phyloP scores from a whole-genome alignment of 805 yeast genomes.

The Cyberlindnera meyerae region DNA sequence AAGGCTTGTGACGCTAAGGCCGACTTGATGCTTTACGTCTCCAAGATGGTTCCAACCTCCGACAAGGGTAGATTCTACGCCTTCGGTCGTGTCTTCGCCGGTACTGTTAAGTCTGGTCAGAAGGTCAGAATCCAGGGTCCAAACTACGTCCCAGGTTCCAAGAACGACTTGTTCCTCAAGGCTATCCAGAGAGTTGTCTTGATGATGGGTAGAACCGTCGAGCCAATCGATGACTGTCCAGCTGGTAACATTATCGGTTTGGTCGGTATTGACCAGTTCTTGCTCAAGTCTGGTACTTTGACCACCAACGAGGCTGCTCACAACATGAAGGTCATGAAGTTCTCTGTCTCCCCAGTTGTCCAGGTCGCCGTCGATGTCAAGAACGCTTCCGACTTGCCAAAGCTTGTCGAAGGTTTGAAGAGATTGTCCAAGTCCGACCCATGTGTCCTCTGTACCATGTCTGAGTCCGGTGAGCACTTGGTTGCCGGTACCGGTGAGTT shows the following conservation, averaged over 20 bases:
- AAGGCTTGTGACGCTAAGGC: conserved; percentile 98
- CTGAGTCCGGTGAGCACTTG: conserved; percentile 98
- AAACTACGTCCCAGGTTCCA: conserved; percentile 97
- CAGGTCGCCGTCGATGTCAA: conserved; percentile 99
- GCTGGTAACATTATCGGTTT: conserved; percentile 99
- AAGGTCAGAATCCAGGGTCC: conserved; percentile 99
- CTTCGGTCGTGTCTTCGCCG: conserved; percentile 99
- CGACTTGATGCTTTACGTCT: conserved; percentile 97
- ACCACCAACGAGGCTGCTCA: conserved; percentile 96
- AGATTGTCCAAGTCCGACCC: conserved; percentile 99
- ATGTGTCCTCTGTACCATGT: conserved; percentile 85
- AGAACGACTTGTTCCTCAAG: conserved; percentile 95
- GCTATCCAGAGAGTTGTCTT: conserved; percentile 98
- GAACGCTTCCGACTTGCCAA: conserved; percentile 99
- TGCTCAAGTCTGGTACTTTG: conserved; percentile 98
- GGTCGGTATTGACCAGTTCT: conserved; percentile 99
- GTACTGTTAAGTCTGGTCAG: conserved; percentile 98
- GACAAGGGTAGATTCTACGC: conserved; percentile 99
- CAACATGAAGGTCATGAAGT: conserved; percentile 99
- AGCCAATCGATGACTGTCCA: conserved; percentile 98
- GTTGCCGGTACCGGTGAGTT: conserved; percentile 99
- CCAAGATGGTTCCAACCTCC: conserved; percentile 99
- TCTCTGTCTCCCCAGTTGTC: conserved; percentile 99
- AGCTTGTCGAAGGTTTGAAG: conserved; percentile 99
- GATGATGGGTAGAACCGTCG: conserved; percentile 99